These are phyloP conservation scores for Arbutus unedo DNA, from an alignment of 148 eudicot genomes.

Conservation along the genomic window DNA sequence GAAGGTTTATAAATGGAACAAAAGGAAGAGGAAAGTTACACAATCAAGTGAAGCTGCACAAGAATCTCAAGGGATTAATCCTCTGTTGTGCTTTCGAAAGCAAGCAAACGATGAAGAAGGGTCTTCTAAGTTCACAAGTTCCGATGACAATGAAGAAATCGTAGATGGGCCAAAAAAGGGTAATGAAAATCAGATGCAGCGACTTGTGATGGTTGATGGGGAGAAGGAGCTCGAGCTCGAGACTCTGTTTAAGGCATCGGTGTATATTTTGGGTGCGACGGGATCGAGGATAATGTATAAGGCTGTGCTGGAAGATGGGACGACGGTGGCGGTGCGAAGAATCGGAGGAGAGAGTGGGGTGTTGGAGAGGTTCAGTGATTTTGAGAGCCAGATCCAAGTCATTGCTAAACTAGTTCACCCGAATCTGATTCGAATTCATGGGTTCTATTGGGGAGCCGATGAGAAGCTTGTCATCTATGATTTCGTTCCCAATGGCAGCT, in stretches of 20 bases:
- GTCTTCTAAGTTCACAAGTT: too few relatives aligned
- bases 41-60: too few relatives aligned
- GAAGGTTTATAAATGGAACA: slow-evolving; percentile 30
- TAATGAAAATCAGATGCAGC: slow-evolving; percentile 19
- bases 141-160: too few relatives aligned
- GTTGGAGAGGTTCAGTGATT: slow-evolving; percentile 62
- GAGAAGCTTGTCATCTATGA: slow-evolving; percentile 90
- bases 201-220: slow-evolving; percentile 71
- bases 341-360: slow-evolving; percentile 54
- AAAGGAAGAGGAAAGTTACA: slow-evolving; percentile 24
- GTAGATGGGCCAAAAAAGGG: slow-evolving; percentile 12
- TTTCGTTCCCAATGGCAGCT: slow-evolving; percentile 82
- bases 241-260: slow-evolving; percentile 84
- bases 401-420: slow-evolving; percentile 79
- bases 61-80: too few relatives aligned
- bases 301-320: slow-evolving; percentile 82
- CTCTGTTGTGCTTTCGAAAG: too few relatives aligned
- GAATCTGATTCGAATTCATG: slow-evolving; percentile 77
- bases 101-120: too few relatives aligned
- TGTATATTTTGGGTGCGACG: slow-evolving; percentile 84
- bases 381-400: slow-evolving; percentile 64
- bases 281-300: slow-evolving; percentile 88
- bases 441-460: slow-evolving; percentile 81
- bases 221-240: slow-evolving; percentile 73
- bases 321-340: slow-evolving; percentile 68